phyloP scores from a whole-genome alignment of 495 filamentous ascomycete species.

The Pseudomonodictys pantanalensis region DNA sequence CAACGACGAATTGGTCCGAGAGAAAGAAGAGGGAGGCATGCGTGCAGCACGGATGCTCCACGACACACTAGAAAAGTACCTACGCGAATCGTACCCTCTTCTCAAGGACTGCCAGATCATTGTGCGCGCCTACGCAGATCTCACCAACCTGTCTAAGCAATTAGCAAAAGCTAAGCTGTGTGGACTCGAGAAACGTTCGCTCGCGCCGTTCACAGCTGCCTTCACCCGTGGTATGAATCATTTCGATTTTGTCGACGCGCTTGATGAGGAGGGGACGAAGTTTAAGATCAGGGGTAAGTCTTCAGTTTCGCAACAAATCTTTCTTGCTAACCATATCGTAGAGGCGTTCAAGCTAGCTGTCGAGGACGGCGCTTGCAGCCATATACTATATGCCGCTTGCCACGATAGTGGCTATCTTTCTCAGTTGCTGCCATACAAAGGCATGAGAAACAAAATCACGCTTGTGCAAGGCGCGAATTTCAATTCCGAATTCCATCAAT shows the following conservation, averaged over 20 bases:
- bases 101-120: constrained; percentile 52
- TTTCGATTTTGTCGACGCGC: constrained; percentile 60
- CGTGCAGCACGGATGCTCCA: constrained; percentile 54
- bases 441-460: constrained; percentile 47
- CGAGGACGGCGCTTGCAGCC: constrained; percentile 61
- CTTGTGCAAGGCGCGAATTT: constrained; percentile 46
- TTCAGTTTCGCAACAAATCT: not conserved
- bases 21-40: constrained; percentile 55
- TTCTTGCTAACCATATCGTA: constrained; percentile 28
- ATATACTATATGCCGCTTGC: constrained; percentile 64
- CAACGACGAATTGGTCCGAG: constrained; percentile 52
- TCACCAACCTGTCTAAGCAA: constrained; percentile 52
- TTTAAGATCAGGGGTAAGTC: constrained; percentile 52
- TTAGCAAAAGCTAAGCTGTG: constrained; percentile 50
- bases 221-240: constrained; percentile 60
- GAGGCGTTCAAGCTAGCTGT: constrained; percentile 58
- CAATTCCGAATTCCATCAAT: constrained; percentile 33
- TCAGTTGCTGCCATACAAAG: constrained; percentile 50
- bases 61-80: constrained; percentile 50
- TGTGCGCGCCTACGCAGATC: constrained; percentile 60
- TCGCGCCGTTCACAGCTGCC: constrained; percentile 51
- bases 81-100: constrained; percentile 41
- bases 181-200: constrained; percentile 51
- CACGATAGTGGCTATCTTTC: constrained; percentile 61
- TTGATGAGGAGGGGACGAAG: constrained; percentile 58